Evolutionary conservation across 768 basidiomycete species (phyloP).

Genomic region (Chalciporus piperatus): DNA sequence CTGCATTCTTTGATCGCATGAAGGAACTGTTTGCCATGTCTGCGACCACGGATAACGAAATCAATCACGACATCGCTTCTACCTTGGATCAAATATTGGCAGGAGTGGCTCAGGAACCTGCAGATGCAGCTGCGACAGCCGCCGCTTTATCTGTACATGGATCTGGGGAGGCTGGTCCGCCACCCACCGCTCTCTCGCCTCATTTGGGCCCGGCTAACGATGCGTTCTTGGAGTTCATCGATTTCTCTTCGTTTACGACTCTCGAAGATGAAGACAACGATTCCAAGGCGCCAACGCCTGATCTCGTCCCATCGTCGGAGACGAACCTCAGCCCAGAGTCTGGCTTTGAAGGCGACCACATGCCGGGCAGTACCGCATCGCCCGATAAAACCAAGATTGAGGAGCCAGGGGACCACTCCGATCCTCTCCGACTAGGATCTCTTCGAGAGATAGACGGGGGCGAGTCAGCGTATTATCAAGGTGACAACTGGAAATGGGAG

Average conservation of each 20-base stretch:
- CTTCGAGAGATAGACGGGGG: conserved; percentile 76
- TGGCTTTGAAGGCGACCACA: conserved; percentile 59
- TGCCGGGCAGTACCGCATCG: conserved; percentile 42
- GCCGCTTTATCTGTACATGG: conserved; percentile 27
- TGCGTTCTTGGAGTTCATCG: conserved; percentile 54
- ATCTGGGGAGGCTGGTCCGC: conserved; percentile 30
- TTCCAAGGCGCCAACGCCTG: conserved; percentile 73
- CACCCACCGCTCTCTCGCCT: conserved; percentile 32
- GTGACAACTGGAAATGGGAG: conserved; percentile 69
- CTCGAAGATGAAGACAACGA: conserved; percentile 55
- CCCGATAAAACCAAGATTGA: conserved; percentile 54
- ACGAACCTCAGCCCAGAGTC: conserved; percentile 79
- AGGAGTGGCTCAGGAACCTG: conserved; percentile 44
- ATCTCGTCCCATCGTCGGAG: conserved; percentile 66
- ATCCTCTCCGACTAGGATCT: conserved; percentile 55
- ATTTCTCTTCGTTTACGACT: conserved; percentile 60
- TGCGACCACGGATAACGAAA: conserved; percentile 37
- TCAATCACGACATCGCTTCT: conserved; percentile 49
- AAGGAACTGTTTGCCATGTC: conserved; percentile 59
- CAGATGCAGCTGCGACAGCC: conserved; percentile 30
- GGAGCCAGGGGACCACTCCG: conserved; percentile 40
- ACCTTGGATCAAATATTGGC: conserved; percentile 65
- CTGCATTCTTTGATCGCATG: conserved; percentile 60
- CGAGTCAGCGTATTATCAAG: conserved; percentile 63
- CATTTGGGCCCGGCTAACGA: conserved; percentile 36